A percentile compares a stretch with the other conserved stretches of the same genome.
Conservation (phyloP, 2,329 filamentous ascomycete species). For the Truncatella angustata region DNA sequence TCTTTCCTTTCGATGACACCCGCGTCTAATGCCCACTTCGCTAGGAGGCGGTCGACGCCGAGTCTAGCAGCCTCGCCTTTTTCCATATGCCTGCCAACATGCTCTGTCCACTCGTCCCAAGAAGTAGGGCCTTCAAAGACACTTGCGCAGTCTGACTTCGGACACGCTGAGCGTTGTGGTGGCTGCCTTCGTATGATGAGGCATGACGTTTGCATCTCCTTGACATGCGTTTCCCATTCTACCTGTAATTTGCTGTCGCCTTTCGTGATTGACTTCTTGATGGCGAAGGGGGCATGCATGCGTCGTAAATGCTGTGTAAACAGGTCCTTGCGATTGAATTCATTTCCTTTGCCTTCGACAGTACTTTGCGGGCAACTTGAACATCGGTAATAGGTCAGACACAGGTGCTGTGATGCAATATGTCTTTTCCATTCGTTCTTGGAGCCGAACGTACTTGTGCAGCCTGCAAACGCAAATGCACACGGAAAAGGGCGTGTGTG, state of each 20-base stretch:
- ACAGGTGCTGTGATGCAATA: constrained; percentile 85
- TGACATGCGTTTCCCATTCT: constrained; percentile 65
- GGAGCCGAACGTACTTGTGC: constrained; percentile 77
- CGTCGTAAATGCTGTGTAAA: constrained; percentile 92
- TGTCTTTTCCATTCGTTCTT: constrained; percentile 99
- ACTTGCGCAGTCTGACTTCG: constrained; percentile 67
- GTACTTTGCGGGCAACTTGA: constrained; percentile 54
- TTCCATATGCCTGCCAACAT: constrained; percentile 88
- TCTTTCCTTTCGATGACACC: constrained; percentile 59
- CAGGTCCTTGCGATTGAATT: constrained; percentile 93
- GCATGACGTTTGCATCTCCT: constrained; percentile 72
- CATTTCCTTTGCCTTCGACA: constrained; percentile 44
- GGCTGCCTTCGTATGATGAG: constrained; percentile 66
- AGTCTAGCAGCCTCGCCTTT: constrained; percentile 59
- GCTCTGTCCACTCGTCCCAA: constrained; percentile 92
- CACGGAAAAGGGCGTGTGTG: constrained; percentile 79
- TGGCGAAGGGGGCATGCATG: constrained; percentile 79
- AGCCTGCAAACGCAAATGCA: constrained; percentile 82
- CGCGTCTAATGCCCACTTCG: constrained; percentile 62
- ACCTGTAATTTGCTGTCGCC: constrained; percentile 57
- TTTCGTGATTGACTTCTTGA: constrained; percentile 56
- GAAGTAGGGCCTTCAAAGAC: constrained; percentile 69
- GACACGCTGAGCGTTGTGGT: constrained; percentile 70
- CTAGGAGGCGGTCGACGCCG: constrained; percentile 56
- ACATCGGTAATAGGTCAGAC: constrained; percentile 63